Percentiles rank a stretch among this genome's conserved stretches.
Evolutionary conservation across 495 filamentous ascomycete species (phyloP).

Genomic region (Talaromyces nanjingensis): DNA sequence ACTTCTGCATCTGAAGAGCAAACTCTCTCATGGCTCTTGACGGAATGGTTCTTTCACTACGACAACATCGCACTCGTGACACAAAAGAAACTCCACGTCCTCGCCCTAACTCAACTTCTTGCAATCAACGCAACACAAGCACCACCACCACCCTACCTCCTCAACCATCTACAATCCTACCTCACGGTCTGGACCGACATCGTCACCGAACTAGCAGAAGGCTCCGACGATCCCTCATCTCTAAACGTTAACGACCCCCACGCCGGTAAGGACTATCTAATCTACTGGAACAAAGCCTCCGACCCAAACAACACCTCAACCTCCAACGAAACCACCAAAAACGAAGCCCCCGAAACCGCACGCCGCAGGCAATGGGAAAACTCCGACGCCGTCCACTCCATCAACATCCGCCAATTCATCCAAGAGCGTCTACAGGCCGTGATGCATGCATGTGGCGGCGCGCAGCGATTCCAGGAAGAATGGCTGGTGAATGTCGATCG

Average conservation of each 20-base stretch:
- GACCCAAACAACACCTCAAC: slow-evolving; percentile 33
- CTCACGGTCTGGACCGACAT: slow-evolving; percentile 66
- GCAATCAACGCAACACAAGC: slow-evolving; percentile 50
- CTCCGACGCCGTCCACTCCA: slow-evolving; percentile 62
- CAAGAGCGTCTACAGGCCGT: slow-evolving; percentile 56
- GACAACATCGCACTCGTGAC: slow-evolving; percentile 70
- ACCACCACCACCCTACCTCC: slow-evolving; percentile 41
- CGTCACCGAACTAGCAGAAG: slow-evolving; percentile 53
- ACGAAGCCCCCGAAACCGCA: slow-evolving; percentile 59
- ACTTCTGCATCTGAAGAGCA: slow-evolving; percentile 37
- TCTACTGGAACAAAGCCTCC: slow-evolving; percentile 39
- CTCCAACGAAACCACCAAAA: slow-evolving; percentile 23
- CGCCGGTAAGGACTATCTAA: slow-evolving; percentile 37
- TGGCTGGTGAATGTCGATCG: slow-evolving; percentile 86
- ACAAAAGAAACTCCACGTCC: slow-evolving; percentile 71
- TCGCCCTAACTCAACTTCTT: slow-evolving; percentile 76
- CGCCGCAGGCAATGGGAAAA: slow-evolving; percentile 47
- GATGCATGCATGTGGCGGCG: slow-evolving; percentile 63
- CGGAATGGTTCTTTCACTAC: slow-evolving; percentile 85
- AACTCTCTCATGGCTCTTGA: slow-evolving; percentile 62
- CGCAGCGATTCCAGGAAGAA: slow-evolving; percentile 62
- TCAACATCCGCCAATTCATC: slow-evolving; percentile 66
- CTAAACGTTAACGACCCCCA: slow-evolving; percentile 25
- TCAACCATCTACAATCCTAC: slow-evolving; percentile 55
- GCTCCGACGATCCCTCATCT: slow-evolving; percentile 20